Base-by-base conservation (phyloP, 2,329 filamentous ascomycete species). In the Aphanocladium album region DNA sequence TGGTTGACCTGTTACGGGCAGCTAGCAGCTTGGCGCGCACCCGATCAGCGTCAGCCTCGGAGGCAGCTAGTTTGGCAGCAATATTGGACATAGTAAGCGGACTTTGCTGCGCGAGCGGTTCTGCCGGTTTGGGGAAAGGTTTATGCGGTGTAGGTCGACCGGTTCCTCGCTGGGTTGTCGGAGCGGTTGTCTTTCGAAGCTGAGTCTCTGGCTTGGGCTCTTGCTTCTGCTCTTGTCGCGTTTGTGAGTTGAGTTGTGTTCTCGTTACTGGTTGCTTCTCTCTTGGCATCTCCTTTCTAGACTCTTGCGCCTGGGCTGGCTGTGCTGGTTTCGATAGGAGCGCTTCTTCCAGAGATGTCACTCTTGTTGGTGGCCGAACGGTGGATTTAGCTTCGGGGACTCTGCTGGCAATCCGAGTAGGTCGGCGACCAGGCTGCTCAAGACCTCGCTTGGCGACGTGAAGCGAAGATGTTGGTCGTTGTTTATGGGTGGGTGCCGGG, bases 11-110 rank as follows among this genome's bases (percentile, higher is more conserved):
- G 63, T 62, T 60, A 64, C 60, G 72, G 2, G 81, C 81, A 1
- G 85, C 84, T 66, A 79, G 81, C 33, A 88, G 77, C 69, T 87
- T 88, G 2, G 85, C 85, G 3, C 84, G 76, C 0, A 87, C 83
- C 25, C 85, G 78, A 1, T 84, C 84, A 1, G 85, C 85, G 64
- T 87, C 84, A 4, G 85, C 85, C 64, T 88, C 85, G 0, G 84
- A 83, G 2, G 85, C 85, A 1, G 84, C 85, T 0, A 88, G 76
- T 70, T 88, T 88, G 30, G 84, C 83, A 0, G 83, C 81, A 63
- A 88, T 88, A 37, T 76, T 80, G 9, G 83, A 82, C 79, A 86
- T 85, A 21, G 81, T 85, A 3, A 87, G 71, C 0, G 84, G 84
- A 30, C 80, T 84, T 64, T 85, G 83, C 53, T 81, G 79, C 5